Conservation (phyloP, 306 rosid species). For the Corylus americana region DNA sequence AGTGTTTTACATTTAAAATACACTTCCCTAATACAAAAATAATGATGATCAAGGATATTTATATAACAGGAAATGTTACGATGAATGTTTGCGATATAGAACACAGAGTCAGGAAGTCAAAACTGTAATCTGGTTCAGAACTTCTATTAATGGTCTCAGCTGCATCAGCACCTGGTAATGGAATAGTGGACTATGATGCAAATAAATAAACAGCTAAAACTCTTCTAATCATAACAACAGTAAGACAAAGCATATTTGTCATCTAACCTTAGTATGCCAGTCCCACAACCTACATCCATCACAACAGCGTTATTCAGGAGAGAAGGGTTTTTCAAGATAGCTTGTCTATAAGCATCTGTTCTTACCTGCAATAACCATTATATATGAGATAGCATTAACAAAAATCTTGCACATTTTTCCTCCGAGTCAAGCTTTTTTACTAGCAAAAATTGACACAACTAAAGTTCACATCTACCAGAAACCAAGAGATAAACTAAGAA, state of each 20-base stretch:
- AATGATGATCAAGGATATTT: neutral
- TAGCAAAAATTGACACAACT: conserved; percentile 4
- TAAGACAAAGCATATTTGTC: conserved; percentile 17
- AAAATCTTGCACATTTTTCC: conserved; percentile 4
- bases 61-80: neutral
- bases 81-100: neutral
- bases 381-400: conserved; percentile 13
- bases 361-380: conserved; percentile 58
- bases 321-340: conserved; percentile 79
- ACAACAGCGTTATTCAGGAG: conserved; percentile 71
- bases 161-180: neutral
- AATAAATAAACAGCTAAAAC: conserved; percentile 3
- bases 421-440: neutral
- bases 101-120: neutral
- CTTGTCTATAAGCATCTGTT: conserved; percentile 87
- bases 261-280: conserved; percentile 89
- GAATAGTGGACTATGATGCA: neutral
- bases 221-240: neutral
- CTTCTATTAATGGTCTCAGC: neutral
- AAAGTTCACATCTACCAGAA: conserved; percentile 20
- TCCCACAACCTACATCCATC: conserved; percentile 96
- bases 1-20: neutral
- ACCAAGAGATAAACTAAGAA: conserved; percentile 26
- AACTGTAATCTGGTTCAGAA: neutral
- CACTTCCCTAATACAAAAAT: neutral